Evolutionary conservation across 176 grass and related monocot species (phyloP), one percentile per base, ranked within the genome.

Genomic region (Cenchrus purpureus): DNA sequence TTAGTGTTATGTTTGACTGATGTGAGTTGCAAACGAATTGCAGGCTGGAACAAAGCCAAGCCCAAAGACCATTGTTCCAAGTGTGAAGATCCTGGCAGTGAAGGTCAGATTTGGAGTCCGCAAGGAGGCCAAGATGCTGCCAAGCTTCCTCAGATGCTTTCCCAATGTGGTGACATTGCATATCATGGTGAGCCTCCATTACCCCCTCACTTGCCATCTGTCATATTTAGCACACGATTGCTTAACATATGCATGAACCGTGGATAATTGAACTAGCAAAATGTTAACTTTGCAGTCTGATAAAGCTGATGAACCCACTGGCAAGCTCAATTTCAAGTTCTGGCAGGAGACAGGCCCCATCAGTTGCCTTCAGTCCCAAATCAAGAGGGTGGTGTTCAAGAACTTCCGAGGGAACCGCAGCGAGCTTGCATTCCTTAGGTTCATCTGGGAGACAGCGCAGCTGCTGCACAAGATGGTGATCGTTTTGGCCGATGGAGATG

Each of bases 301-400:
- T 68, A 37, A 76, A 76, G 42, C 22, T 75, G 51, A 46, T 46
- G 45, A 46, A 9, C 45, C 45, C 45, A 46, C 45, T 46, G 7
- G 45, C 45, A 46, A 46, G 51, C 60, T 87, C 70, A 82, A 87
- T 40, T 81, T 68, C 86, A 82, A 87, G 43, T 87, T 82, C 86
- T 87, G 86, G 86, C 52, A 87, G 1, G 79, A 82, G 11, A 19
- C 59, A 0, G 53, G 54, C 13, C 54, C 79, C 53, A 77, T 87
- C 72, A 15, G 51, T 8, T 87, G 72, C 54, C 43, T 87, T 54
- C 72, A 82, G 5, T 87, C 79, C 49, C 79, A 59, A 20, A 43
- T 82, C 63, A 87, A 77, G 72, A 82, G 50, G 64, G 79, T 87
- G 62, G 72, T 82, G 44, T 87, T 87, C 29, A 34, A 77, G 15